A percentile compares a stretch with the other conserved stretches of the same genome.
Evolutionary conservation across 2,329 filamentous ascomycete genomes (phyloP).

Genomic region (Orbilia brochopaga): DNA sequence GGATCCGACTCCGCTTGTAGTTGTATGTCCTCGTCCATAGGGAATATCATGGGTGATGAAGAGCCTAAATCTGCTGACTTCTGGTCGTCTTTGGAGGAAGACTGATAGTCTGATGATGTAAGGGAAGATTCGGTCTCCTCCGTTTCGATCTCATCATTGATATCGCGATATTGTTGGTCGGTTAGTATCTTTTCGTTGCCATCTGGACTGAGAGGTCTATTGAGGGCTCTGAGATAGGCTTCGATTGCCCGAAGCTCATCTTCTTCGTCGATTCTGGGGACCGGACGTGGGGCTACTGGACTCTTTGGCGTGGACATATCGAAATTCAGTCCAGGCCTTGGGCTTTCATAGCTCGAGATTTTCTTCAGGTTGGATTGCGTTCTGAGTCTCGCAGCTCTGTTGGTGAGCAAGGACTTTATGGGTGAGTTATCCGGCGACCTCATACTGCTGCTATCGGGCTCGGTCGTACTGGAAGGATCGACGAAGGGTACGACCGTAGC

Average conservation of each 20-base stretch:
- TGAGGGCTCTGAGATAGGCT: not conserved
- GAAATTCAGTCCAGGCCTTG: conserved; percentile 29
- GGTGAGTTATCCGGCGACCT: conserved; percentile 22
- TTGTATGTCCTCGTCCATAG: conserved; percentile 38
- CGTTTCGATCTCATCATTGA: not conserved
- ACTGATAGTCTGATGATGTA: not conserved
- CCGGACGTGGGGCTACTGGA: not conserved
- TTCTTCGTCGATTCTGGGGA: not conserved
- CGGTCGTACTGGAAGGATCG: not conserved
- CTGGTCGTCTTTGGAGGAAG: not conserved
- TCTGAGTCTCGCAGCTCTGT: conserved; percentile 29
- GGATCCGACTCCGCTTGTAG: not conserved
- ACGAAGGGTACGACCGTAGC: not conserved
- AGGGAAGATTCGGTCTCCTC: not conserved
- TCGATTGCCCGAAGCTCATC: conserved; percentile 16
- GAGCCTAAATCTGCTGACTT: conserved; percentile 9
- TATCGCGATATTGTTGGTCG: not conserved
- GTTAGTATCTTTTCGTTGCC: not conserved
- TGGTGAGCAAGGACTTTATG: conserved; percentile 24
- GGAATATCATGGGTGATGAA: conserved; percentile 14
- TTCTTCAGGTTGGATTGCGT: conserved; percentile 31
- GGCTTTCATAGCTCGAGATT: conserved; percentile 6
- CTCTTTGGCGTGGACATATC: conserved; percentile 15
- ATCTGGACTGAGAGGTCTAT: not conserved
- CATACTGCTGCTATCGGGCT: not conserved